Conservation (phyloP, 345 rosid genomes). For the Gynandropsis gynandra region DNA sequence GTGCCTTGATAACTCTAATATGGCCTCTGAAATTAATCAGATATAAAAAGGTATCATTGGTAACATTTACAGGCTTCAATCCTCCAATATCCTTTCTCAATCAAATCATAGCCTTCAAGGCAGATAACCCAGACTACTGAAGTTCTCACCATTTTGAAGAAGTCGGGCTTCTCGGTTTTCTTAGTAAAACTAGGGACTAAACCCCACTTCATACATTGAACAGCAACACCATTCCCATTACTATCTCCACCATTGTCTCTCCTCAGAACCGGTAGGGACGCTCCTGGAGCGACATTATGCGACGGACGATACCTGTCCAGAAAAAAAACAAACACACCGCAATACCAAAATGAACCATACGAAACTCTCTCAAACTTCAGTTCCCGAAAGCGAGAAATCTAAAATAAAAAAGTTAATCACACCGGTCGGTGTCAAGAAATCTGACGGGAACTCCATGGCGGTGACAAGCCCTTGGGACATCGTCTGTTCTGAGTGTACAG, state of each 20-base stretch:
- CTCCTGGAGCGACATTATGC: conserved; percentile 70
- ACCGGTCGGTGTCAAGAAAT: conserved; percentile 55
- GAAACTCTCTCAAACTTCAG: not conserved
- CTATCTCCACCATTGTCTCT: conserved; percentile 39
- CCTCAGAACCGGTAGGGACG: conserved; percentile 55
- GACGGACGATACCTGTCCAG: conserved; percentile 67
- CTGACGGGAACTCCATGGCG: conserved; percentile 35
- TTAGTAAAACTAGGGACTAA: conserved; percentile 72
- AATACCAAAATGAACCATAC: not conserved
- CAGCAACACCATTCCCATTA: conserved; percentile 32
- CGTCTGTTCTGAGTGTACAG: conserved; percentile 61
- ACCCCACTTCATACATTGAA: conserved; percentile 94
- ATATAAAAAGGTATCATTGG: conserved; percentile 1
- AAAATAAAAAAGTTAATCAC: not conserved
- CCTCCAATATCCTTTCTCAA: not conserved
- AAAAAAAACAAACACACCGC: not conserved
- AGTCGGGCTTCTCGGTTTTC: conserved; percentile 74
- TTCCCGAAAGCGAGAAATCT: not conserved
- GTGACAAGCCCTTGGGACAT: conserved; percentile 59
- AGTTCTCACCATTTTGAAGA: conserved; percentile 61
- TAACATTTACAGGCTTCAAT: too few species aligned
- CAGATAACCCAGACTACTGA: not conserved
- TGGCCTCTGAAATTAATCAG: not conserved
- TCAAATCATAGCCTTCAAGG: not conserved
- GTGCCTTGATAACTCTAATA: not conserved